Conservation (phyloP, 352 stramenopile species). For the Globisporangium heterothallicum region DNA sequence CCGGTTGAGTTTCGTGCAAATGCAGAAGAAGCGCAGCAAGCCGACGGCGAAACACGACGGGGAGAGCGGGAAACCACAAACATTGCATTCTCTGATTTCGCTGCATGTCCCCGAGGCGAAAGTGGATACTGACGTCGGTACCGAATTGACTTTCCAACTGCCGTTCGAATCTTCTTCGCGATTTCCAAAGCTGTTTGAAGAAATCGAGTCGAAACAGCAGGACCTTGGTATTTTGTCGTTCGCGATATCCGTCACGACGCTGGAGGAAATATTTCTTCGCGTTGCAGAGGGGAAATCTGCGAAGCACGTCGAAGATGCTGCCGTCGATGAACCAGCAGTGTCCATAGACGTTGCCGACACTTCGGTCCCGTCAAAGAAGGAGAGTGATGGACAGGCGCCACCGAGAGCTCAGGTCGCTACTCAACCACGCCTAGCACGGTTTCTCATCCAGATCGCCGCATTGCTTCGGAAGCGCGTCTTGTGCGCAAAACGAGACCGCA, state of each 20-base stretch:
- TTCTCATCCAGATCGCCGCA: constrained; percentile 43
- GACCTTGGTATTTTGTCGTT: constrained; percentile 49
- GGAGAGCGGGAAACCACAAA: neutral
- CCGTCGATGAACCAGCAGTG: neutral
- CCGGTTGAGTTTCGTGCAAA: constrained; percentile 47
- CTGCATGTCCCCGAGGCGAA: constrained; percentile 29
- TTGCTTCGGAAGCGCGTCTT: constrained; percentile 54
- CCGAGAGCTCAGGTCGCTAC: neutral
- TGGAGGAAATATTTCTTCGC: constrained; percentile 89
- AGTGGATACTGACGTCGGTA: constrained; percentile 57
- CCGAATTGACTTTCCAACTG: constrained; percentile 75
- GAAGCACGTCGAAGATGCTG: neutral
- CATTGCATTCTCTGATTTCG: constrained; percentile 21
- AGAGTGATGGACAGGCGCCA: constrained; percentile 3
- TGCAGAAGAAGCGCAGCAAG: neutral
- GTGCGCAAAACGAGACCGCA: constrained; percentile 50
- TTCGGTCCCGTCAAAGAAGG: constrained; percentile 2
- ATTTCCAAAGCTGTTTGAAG: constrained; percentile 74
- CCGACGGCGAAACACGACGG: neutral
- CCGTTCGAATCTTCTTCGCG: constrained; percentile 43
- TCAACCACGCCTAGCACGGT: constrained; percentile 8
- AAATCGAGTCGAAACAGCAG: constrained; percentile 40
- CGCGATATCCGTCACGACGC: constrained; percentile 75
- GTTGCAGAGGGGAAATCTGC: constrained; percentile 40
- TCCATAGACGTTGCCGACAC: neutral